phyloP scores from a whole-genome alignment of 192 early-diverging fungal genomes.

The Podila epigama region DNA sequence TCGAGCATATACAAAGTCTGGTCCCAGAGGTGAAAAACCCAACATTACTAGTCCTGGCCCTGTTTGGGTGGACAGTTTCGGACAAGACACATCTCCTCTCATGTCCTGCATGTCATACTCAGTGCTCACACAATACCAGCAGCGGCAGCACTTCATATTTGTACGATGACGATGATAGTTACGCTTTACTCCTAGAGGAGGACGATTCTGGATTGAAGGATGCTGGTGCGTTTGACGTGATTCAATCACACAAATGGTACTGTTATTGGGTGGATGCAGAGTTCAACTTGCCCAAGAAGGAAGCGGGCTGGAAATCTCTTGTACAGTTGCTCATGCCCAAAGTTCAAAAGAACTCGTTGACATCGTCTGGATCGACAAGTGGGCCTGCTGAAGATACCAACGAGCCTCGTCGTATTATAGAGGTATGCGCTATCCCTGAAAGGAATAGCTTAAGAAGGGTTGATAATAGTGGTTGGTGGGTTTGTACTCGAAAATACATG shows the following conservation, averaged over 20 bases:
- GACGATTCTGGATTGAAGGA: slow-evolving; percentile 2
- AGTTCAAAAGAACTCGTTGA: neutral
- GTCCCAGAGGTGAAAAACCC: neutral
- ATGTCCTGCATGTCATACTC: slow-evolving; percentile 32
- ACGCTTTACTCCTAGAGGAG: neutral
- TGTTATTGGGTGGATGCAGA: slow-evolving; percentile 43
- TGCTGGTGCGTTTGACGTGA: slow-evolving; percentile 18
- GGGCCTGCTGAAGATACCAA: neutral
- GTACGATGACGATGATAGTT: neutral
- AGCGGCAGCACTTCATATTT: neutral
- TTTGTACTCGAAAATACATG: too few species aligned
- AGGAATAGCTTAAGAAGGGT: too few species aligned
- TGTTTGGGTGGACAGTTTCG: slow-evolving; percentile 23
- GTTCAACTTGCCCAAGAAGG: neutral
- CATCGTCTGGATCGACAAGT: neutral
- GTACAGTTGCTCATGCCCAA: slow-evolving; percentile 2
- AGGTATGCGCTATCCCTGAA: neutral
- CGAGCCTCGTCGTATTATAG: neutral
- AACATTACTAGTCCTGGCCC: slow-evolving; percentile 17
- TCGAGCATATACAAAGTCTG: neutral
- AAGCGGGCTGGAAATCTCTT: slow-evolving; percentile 29
- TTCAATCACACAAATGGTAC: slow-evolving; percentile 39
- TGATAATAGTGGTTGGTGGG: too few species aligned
- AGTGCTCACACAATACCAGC: slow-evolving; percentile 19
- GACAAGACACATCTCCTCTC: slow-evolving; percentile 2